Conservation (phyloP, 1,284 basidiomycete genomes). For the Cryptococcus depauperatus region DNA sequence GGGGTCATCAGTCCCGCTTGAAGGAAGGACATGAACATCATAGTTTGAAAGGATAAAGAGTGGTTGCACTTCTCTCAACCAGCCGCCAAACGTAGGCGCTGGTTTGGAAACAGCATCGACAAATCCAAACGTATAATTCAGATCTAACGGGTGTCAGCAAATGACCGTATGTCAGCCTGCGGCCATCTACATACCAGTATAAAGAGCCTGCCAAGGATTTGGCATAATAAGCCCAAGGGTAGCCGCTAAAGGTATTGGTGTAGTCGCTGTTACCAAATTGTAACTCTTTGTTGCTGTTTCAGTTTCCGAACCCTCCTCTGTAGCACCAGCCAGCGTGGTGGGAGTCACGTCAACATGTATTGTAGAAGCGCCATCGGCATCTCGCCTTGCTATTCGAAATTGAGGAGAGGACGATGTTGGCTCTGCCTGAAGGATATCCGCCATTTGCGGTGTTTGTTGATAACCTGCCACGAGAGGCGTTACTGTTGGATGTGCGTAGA, state of each 20-base stretch:
- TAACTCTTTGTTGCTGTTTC: conserved; percentile 1
- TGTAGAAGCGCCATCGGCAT: too few species aligned
- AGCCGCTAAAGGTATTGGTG: conserved; percentile 25
- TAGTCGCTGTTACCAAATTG: conserved; percentile 11
- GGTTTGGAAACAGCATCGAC: conserved; percentile 35
- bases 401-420: too few species aligned
- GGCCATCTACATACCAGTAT: conserved; percentile 20
- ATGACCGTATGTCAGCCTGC: neutral
- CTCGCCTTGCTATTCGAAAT: too few species aligned
- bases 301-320: conserved; percentile 53
- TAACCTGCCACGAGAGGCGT: too few species aligned
- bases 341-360: too few species aligned
- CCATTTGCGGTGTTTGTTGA: too few species aligned
- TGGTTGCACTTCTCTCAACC: conserved; percentile 37
- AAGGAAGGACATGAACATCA: conserved; percentile 29
- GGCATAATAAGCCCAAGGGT: conserved; percentile 44
- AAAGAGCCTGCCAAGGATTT: conserved; percentile 29
- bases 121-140: conserved; percentile 40
- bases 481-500: too few species aligned
- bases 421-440: too few species aligned
- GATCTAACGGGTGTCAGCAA: conserved; percentile 16
- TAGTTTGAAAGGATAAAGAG: conserved; percentile 35
- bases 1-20: conserved; percentile 22
- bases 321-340: conserved; percentile 47
- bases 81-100: conserved; percentile 31